Evolutionary conservation across 75 land plant species (phyloP), one percentile per base, ranked within the genome.

Genomic region (Adiantum capillusveneris): DNA sequence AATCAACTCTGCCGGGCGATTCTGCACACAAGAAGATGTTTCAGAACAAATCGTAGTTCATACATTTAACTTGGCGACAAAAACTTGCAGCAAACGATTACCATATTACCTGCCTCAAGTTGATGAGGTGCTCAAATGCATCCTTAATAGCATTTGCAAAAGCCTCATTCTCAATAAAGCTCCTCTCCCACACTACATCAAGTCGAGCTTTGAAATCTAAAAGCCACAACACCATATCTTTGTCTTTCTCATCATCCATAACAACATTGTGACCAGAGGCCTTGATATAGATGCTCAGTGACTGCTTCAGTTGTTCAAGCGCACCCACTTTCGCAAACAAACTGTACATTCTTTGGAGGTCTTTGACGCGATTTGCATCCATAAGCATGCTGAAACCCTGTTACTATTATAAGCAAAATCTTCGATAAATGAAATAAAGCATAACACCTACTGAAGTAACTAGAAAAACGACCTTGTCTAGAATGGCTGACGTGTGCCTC

Each of bases 171-270:
- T 75, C 82, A 5, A 57, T 67, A 57, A 95, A 95, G 72, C 93
- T 87, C 60, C 82, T 81, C 57, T 95, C 99, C 97, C 88, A 95
- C 67, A 95, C 85, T 55, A 58, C 70, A 66, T 95, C 99, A 48
- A 95, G 89, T 18, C 93, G 79, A 30, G 93, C 86, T 69, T 95
- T 95, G 46, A 90, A 90, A 21, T 95, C 97, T 34, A 95, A 62
- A 14, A 95, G 80, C 43, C 57, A 77, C 1, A 88, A 62, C 25
- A 95, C 99, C 93, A 90, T 76, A 62, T 95, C 99, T 69, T 87
- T 90, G 43, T 95, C 99, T 60, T 95, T 95, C 65, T 90, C 97
- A 64, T 95, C 99, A 73, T 95, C 99, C 97, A 84, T 80, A 52
- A 95, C 79, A 66, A 85, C 85, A 51, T 64, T 64, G 43, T 90